phyloP scores from a whole-genome alignment of 306 rosid genomes.

The Malus domestica region DNA sequence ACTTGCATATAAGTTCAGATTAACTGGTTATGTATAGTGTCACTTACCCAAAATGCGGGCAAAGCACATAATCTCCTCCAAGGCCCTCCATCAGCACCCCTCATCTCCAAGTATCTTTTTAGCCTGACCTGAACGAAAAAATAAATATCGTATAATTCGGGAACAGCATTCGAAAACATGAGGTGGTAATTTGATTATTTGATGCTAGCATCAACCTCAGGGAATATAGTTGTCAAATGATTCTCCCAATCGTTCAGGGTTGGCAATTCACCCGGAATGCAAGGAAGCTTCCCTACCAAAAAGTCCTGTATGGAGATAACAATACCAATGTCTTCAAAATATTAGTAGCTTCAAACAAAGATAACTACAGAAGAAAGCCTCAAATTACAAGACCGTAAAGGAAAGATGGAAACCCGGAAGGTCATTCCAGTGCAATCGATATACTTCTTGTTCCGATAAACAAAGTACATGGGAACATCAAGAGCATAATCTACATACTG shows the following conservation, averaged over 20 bases:
- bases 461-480: constrained; percentile 96
- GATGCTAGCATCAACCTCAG: constrained; percentile 53
- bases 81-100: constrained; percentile 99
- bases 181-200: background rate
- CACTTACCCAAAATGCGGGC: constrained; percentile 92
- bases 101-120: constrained; percentile 98
- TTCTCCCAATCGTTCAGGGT: constrained; percentile 96
- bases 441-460: constrained; percentile 71
- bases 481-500: constrained; percentile 95
- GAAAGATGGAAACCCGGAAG: constrained; percentile 74
- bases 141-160: constrained; percentile 12
- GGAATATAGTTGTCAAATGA: constrained; percentile 93
- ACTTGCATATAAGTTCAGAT: background rate
- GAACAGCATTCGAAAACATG: constrained; percentile 10
- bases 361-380: background rate
- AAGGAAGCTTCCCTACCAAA: constrained; percentile 73
- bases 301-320: constrained; percentile 58
- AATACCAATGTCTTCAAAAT: background rate
- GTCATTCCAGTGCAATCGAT: constrained; percentile 88
- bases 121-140: constrained; percentile 71
- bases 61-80: constrained; percentile 98
- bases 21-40: background rate
- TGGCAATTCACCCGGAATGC: constrained; percentile 87
- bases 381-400: constrained; percentile 14
- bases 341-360: background rate